phyloP scores from a whole-genome alignment of 768 basidiomycete genomes.

The Mycena floridula region DNA sequence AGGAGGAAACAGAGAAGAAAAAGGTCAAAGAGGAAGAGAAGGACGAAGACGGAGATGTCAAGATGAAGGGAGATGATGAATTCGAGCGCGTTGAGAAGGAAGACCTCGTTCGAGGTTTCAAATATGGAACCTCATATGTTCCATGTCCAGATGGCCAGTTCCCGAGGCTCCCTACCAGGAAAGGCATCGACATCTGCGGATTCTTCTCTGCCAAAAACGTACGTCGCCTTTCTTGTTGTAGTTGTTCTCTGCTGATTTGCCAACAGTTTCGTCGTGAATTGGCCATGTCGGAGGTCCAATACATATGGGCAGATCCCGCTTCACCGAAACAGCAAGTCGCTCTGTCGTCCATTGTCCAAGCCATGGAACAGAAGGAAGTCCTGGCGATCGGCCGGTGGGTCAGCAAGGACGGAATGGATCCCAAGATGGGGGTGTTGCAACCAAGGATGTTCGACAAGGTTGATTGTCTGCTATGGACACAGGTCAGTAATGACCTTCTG shows the following conservation, averaged over 20 bases:
- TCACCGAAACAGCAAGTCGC: constrained; percentile 72
- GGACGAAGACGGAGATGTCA: constrained; percentile 33
- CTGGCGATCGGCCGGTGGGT: constrained; percentile 86
- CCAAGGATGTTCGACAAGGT: constrained; percentile 59
- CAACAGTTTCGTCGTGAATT: constrained; percentile 76
- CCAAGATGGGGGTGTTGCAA: constrained; percentile 78
- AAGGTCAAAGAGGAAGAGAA: constrained; percentile 20
- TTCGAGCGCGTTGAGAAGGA: constrained; percentile 67
- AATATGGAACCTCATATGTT: constrained; percentile 85
- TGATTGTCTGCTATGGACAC: constrained; percentile 81
- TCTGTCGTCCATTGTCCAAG: constrained; percentile 81
- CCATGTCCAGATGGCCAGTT: constrained; percentile 87
- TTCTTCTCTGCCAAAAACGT: constrained; percentile 75
- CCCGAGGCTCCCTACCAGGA: constrained; percentile 60
- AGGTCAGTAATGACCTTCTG: constrained; percentile 39
- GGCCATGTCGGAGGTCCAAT: constrained; percentile 79
- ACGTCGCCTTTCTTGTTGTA: constrained; percentile 10
- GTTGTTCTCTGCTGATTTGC: constrained; percentile 1
- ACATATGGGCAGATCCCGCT: constrained; percentile 71
- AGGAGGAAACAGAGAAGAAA: constrained; percentile 27
- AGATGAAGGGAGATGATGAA: constrained; percentile 32
- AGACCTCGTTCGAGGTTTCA: constrained; percentile 75
- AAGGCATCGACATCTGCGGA: constrained; percentile 83
- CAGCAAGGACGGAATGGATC: constrained; percentile 61
- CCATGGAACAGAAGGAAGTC: constrained; percentile 60